These are phyloP conservation scores for Encephalitozoon intestinalis DNA, from an alignment of 371 early-diverging fungal genomes.

Conservation along the genomic window DNA sequence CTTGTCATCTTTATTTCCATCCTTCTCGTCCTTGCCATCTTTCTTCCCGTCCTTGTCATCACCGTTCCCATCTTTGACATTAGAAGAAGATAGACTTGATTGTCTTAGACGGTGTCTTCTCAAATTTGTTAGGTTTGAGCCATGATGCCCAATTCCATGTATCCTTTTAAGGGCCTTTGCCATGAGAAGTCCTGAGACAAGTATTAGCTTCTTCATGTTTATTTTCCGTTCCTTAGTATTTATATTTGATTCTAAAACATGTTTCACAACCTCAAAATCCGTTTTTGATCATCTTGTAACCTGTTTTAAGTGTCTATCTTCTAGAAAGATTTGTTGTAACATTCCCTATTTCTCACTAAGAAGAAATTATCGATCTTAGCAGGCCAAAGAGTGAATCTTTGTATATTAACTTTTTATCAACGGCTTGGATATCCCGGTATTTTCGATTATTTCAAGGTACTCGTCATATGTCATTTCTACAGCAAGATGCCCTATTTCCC, in stretches of 20 bases:
- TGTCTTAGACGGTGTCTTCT: background rate
- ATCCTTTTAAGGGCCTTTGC: background rate
- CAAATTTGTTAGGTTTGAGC: background rate
- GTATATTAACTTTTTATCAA: background rate
- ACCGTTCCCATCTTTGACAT: background rate
- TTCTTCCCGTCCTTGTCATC: background rate
- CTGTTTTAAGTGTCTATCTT: background rate
- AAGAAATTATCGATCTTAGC: too few species aligned
- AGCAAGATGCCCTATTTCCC: conserved; percentile 20
- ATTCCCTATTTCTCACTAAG: background rate
- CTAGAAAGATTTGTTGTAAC: background rate
- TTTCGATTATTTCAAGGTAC: background rate
- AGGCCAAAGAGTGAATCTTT: background rate
- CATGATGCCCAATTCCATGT: background rate
- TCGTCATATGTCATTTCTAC: conserved; percentile 28
- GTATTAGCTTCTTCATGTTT: background rate
- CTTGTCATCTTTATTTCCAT: background rate
- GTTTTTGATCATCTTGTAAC: background rate
- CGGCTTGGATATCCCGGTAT: background rate
- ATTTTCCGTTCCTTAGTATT: background rate
- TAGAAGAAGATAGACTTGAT: background rate
- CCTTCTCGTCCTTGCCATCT: background rate
- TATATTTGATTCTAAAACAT: background rate
- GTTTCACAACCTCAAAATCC: background rate
- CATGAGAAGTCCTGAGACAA: background rate